Base-by-base conservation (phyloP, 2,329 filamentous ascomycete species). In the Chrysoporthe puriensis region DNA sequence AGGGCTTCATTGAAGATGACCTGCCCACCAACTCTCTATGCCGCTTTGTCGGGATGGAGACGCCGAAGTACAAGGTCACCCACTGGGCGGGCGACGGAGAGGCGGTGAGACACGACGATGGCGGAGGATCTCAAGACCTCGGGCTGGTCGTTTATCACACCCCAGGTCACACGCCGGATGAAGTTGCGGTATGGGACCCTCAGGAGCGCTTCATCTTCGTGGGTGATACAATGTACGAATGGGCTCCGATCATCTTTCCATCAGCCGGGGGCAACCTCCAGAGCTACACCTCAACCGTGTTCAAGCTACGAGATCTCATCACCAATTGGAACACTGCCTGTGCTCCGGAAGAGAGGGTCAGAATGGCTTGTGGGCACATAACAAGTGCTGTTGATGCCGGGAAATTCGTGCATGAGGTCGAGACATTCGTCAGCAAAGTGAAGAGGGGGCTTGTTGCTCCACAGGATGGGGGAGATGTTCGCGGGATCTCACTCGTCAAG, bases 151-250 rank as follows among this genome's bases (percentile, higher is more conserved):
- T 83, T 36, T 73, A 83, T 9, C 80, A 83, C 26, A 80, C 80
- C 0, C 81, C 82, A 2, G 82, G 82, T 16, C 81, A 84, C 70
- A 83, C 81, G 0, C 82, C 81, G 0, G 81, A 83, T 68, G 77
- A 79, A 16, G 69, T 84, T 1, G 80, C 81, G 1, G 79, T 80
- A 72, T 84, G 81, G 71, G 82, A 84, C 62, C 72, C 76, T 11
- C 72, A 76, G 1, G 81, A 83, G 69, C 77, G 79, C 44, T 74
- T 78, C 58, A 72, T 84, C 0, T 84, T 79, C 64, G 79, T 83
- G 5, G 82, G 82, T 6, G 82, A 85, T 64, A 80, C 78, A 6
- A 76, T 83, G 65, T 84, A 84, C 71, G 78, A 80, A 63, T 72
- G 73, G 46, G 70, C 70, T 0, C 71, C 72, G 3, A 72, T 73